Conservation (phyloP, 2,329 filamentous ascomycete genomes). For the Metarhizium anisopliae region DNA sequence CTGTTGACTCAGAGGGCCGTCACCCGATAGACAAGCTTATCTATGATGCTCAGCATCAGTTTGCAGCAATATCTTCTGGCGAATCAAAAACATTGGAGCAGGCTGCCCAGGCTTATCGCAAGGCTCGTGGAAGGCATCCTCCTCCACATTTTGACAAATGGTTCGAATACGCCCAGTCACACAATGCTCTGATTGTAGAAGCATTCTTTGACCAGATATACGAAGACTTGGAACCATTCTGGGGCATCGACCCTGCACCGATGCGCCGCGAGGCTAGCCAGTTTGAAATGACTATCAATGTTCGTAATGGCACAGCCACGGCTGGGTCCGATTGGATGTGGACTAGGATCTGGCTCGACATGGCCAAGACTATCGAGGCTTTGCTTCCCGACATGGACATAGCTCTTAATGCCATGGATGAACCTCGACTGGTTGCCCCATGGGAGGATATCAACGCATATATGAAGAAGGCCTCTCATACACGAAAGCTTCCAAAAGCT, state of each 20-base stretch:
- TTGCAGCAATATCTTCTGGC: constrained; percentile 30
- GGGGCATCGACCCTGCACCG: constrained; percentile 37
- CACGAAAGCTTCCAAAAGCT: constrained; percentile 32
- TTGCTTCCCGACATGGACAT: constrained; percentile 59
- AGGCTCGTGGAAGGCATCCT: constrained; percentile 50
- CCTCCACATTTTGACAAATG: constrained; percentile 54
- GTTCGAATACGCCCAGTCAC: constrained; percentile 45
- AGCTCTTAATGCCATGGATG: constrained; percentile 58
- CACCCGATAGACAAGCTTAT: constrained; percentile 48
- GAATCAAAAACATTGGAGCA: constrained; percentile 42
- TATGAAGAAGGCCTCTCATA: constrained; percentile 43
- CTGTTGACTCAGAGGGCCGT: constrained; percentile 3
- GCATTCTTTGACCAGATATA: constrained; percentile 58
- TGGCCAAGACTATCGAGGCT: constrained; percentile 43
- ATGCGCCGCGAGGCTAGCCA: constrained; percentile 43
- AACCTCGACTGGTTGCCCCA: constrained; percentile 53
- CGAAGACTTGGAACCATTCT: constrained; percentile 50
- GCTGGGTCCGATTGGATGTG: constrained; percentile 47
- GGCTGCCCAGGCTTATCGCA: constrained; percentile 49
- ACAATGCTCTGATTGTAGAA: constrained; percentile 48
- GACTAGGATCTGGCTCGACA: constrained; percentile 46
- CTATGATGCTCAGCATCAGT: constrained; percentile 30
- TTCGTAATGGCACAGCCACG: constrained; percentile 43
- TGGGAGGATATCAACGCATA: constrained; percentile 51
- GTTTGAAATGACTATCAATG: constrained; percentile 53